phyloP scores from a whole-genome alignment of 2,329 filamentous ascomycete genomes.

The Colletotrichum noveboracense region DNA sequence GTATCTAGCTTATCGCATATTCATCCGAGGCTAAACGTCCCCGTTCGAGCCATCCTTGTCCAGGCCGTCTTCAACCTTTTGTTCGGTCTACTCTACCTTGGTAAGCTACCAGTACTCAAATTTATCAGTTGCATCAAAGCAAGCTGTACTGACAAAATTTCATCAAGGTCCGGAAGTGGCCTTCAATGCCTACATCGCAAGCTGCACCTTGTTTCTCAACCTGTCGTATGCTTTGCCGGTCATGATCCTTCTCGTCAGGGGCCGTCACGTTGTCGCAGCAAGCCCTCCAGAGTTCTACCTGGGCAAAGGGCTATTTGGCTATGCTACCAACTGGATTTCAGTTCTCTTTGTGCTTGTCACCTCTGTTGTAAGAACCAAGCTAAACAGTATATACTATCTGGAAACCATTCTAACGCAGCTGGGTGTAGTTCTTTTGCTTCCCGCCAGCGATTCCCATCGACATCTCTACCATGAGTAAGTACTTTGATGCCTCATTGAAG shows the following conservation, averaged over 20 bases:
- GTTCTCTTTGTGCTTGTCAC: constrained; percentile 5
- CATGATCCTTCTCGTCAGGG: constrained; percentile 39
- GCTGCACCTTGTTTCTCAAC: constrained; percentile 50
- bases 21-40: constrained; percentile 43
- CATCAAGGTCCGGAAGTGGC: constrained; percentile 42
- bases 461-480: constrained; percentile 10
- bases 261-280: constrained; percentile 31
- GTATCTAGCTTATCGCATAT: constrained; percentile 29
- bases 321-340: not conserved
- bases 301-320: not conserved
- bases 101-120: constrained; percentile 5
- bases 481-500: no score
- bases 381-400: not conserved
- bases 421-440: constrained; percentile 4
- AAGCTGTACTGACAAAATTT: not conserved
- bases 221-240: constrained; percentile 50
- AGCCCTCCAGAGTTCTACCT: not conserved
- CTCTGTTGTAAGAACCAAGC: not conserved
- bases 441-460: constrained; percentile 3
- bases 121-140: not conserved
- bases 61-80: constrained; percentile 47
- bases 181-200: constrained; percentile 51
- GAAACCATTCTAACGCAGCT: not conserved
- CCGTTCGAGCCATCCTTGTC: constrained; percentile 43
- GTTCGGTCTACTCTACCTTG: constrained; percentile 52